Base-by-base conservation (phyloP, 768 basidiomycete genomes). In the Kwoniella heveanensis region DNA sequence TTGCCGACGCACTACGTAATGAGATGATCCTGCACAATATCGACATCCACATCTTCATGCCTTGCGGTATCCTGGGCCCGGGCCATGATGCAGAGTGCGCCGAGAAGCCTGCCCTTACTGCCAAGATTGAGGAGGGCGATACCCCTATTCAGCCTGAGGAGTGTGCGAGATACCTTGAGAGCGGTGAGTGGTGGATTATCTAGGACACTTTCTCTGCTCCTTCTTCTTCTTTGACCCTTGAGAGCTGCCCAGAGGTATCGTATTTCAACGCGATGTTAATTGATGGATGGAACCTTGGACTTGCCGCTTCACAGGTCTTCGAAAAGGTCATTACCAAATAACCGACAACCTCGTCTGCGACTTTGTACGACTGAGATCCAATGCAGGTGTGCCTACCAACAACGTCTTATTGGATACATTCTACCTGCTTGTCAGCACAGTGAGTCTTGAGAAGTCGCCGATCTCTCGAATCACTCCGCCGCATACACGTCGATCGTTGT, bases 21-120 rank as follows among this genome's bases (percentile, higher is more conserved):
- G 93, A 95, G 73, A 82, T 91, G 53, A 81, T 87, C 65, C 82
- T 93, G 7, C 92, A 94, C 76, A 85, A 84, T 54, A 89, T 91
- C 73, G 82, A 83, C 55, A 85, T 91, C 6, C 91, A 93, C 67
- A 85, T 90, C 48, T 91, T 87, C 81, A 88, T 91, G 80, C 91
- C 93, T 0, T 84, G 84, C 1, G 90, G 90, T 0, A 94, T 96
- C 82, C 85, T 82, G 67, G 86, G 86, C 0, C 88, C 90, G 0
- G 91, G 92, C 0, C 89, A 83, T 65, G 87, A 88, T 19, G 83
- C 85, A 60, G 92, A 94, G 77, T 87, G 90, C 77, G 84, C 83
- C 71, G 84, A 83, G 8, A 95, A 95, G 71, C 93, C 92, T 0
- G 83, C 82, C 27, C 84, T 95, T 62, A 86, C 86, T 10, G 83